Percentiles rank a stretch among this genome's conserved stretches.
Conservation (phyloP, 2,329 filamentous ascomycete species). For the Arthrobotrys megalospora region DNA sequence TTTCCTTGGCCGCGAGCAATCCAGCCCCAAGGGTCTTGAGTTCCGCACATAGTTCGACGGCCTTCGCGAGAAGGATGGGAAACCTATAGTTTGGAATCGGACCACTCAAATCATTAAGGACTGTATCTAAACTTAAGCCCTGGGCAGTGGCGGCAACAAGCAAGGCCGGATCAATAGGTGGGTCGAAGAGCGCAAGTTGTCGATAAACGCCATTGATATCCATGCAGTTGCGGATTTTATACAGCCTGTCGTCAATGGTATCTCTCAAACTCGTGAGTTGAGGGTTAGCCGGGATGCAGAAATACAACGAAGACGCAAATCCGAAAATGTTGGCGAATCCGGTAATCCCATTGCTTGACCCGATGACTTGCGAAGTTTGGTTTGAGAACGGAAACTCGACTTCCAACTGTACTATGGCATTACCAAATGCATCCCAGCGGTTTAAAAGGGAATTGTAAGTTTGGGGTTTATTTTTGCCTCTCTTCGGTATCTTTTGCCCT, state of each 20-base stretch:
- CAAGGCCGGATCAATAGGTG: constrained; percentile 64
- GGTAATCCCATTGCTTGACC: neutral
- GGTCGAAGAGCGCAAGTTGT: constrained; percentile 64
- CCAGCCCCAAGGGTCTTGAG: constrained; percentile 60
- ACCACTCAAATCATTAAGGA: constrained; percentile 40
- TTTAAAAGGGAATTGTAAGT: constrained; percentile 4
- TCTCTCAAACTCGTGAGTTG: constrained; percentile 8
- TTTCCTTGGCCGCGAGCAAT: constrained; percentile 63
- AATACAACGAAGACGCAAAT: constrained; percentile 64
- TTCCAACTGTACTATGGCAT: constrained; percentile 26
- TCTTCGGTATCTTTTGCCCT: constrained; percentile 8
- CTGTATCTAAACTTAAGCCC: constrained; percentile 63
- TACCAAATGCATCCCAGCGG: constrained; percentile 24
- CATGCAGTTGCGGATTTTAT: constrained; percentile 66
- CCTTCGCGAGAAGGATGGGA: constrained; percentile 62
- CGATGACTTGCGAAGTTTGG: neutral
- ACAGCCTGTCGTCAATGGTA: constrained; percentile 66
- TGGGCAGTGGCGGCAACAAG: constrained; percentile 63
- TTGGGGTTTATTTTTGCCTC: neutral
- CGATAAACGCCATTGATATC: constrained; percentile 65
- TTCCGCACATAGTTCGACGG: constrained; percentile 64
- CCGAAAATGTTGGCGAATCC: constrained; percentile 13
- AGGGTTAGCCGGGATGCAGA: constrained; percentile 55
- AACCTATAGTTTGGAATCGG: constrained; percentile 66
- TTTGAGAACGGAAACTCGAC: constrained; percentile 51